These are phyloP conservation scores for Starmera amethionina DNA, from an alignment of 805 yeast genomes.

Conservation along the genomic window DNA sequence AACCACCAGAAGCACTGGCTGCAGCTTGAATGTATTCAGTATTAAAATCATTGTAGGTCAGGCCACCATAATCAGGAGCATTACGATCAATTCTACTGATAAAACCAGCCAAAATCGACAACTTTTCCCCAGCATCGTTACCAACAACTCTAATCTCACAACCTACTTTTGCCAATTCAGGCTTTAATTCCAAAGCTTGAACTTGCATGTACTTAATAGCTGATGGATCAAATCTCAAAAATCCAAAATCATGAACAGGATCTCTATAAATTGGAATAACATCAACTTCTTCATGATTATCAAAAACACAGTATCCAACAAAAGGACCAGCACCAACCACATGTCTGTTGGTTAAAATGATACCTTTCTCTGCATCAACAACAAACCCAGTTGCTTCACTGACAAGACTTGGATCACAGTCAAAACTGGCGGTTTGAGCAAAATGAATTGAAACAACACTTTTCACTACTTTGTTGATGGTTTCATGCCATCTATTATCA, in stretches of 20 bases:
- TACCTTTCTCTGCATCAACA: constrained; percentile 73
- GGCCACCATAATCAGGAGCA: constrained; percentile 86
- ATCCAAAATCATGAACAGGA: constrained; percentile 94
- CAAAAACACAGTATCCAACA: constrained; percentile 83
- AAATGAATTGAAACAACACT: constrained; percentile 87
- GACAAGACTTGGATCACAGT: constrained; percentile 70
- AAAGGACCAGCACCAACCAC: constrained; percentile 96
- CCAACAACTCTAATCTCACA: constrained; percentile 91
- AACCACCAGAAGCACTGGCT: constrained; percentile 92
- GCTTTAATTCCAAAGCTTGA: constrained; percentile 55
- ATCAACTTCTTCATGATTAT: constrained; percentile 88
- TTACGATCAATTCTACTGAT: constrained; percentile 74
- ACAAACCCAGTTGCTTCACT: constrained; percentile 95
- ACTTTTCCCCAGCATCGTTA: constrained; percentile 92
- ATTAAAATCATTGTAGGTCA: constrained; percentile 86
- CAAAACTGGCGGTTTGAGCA: constrained; percentile 78
- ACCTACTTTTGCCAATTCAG: constrained; percentile 85
- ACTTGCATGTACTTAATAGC: constrained; percentile 67
- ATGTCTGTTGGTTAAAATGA: constrained; percentile 85
- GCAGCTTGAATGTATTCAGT: constrained; percentile 95
- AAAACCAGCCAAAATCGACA: constrained; percentile 82
- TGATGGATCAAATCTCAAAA: constrained; percentile 66
- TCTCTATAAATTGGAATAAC: constrained; percentile 83
- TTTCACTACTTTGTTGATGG: constrained; percentile 73
- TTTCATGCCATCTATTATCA: constrained; percentile 59